These are phyloP conservation scores for Pyrenophora seminiperda DNA, from an alignment of 2,329 filamentous ascomycete species.

Conservation along the genomic window DNA sequence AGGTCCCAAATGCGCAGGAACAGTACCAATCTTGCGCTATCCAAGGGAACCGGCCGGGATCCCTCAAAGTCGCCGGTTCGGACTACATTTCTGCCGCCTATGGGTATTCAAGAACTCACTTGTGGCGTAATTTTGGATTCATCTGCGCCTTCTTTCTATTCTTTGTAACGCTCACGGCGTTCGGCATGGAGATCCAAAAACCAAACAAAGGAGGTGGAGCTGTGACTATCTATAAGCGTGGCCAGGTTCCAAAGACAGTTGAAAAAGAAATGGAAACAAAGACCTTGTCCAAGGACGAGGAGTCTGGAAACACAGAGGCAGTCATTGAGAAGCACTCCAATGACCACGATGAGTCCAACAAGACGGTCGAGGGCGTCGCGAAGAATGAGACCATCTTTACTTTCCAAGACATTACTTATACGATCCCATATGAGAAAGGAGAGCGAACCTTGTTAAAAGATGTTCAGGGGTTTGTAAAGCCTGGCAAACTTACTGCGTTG, in stretches of 20 bases:
- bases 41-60: conserved; percentile 61
- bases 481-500: conserved; percentile 83
- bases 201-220: conserved; percentile 64
- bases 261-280: conserved; percentile 63
- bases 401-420: conserved; percentile 85
- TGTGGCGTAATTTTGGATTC: conserved; percentile 66
- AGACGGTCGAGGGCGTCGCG: conserved; percentile 57
- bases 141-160: conserved; percentile 57
- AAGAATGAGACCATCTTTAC: conserved; percentile 70
- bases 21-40: conserved; percentile 65
- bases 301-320: conserved; percentile 52
- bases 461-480: conserved; percentile 84
- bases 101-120: conserved; percentile 60
- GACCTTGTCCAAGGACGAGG: conserved; percentile 55
- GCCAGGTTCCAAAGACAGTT: conserved; percentile 64
- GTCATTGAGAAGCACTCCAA: conserved; percentile 33
- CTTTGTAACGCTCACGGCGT: conserved; percentile 54
- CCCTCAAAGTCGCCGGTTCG: conserved; percentile 58
- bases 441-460: conserved; percentile 60
- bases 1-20: conserved; percentile 51
- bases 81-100: conserved; percentile 62
- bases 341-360: conserved; percentile 28
- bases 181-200: conserved; percentile 58
- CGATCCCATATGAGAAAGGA: conserved; percentile 58
- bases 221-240: conserved; percentile 67